Conservation (phyloP, 2,329 filamentous ascomycete genomes). For the Aspergillus pseudoterreus region DNA sequence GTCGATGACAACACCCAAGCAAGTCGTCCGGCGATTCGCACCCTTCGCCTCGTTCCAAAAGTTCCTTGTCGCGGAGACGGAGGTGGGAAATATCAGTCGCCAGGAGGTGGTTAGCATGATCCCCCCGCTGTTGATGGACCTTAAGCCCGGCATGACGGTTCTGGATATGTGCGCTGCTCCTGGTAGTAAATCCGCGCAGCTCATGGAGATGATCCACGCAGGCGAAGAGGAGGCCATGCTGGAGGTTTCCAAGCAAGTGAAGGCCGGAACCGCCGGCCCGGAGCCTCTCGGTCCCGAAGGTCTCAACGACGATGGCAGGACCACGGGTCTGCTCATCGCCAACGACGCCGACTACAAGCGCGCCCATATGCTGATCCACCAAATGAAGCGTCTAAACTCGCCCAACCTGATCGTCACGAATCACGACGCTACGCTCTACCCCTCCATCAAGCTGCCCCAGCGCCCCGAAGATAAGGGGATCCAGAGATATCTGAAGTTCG, state of each 20-base stretch:
- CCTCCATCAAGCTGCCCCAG: slow-evolving; percentile 78
- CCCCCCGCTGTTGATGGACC: slow-evolving; percentile 86
- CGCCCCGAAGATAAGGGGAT: slow-evolving; percentile 51
- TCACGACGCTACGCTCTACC: slow-evolving; percentile 94
- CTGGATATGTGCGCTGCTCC: slow-evolving; percentile 95
- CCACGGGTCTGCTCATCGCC: slow-evolving; percentile 87
- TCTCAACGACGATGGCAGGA: slow-evolving; percentile 71
- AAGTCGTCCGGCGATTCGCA: slow-evolving; percentile 86
- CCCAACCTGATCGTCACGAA: slow-evolving; percentile 97
- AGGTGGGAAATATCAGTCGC: slow-evolving; percentile 93
- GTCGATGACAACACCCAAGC: slow-evolving; percentile 97
- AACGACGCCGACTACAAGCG: slow-evolving; percentile 97
- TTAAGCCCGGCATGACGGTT: slow-evolving; percentile 86
- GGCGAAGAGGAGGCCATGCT: slow-evolving; percentile 85
- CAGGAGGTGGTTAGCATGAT: slow-evolving; percentile 99
- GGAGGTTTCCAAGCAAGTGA: slow-evolving; percentile 63
- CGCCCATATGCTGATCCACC: slow-evolving; percentile 94
- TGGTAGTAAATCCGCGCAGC: slow-evolving; percentile 92
- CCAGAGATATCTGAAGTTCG: slow-evolving; percentile 83
- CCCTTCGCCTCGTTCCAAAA: slow-evolving; percentile 96
- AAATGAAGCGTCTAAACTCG: slow-evolving; percentile 94
- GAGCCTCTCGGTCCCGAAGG: slow-evolving; percentile 48
- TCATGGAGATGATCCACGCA: slow-evolving; percentile 88
- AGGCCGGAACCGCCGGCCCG: slow-evolving; percentile 57
- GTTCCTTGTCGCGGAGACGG: slow-evolving; percentile 95